Evolutionary conservation across 2,329 filamentous ascomycete species (phyloP), one percentile per base, ranked within the genome.

Genomic region (Aureobasidium sp.): DNA sequence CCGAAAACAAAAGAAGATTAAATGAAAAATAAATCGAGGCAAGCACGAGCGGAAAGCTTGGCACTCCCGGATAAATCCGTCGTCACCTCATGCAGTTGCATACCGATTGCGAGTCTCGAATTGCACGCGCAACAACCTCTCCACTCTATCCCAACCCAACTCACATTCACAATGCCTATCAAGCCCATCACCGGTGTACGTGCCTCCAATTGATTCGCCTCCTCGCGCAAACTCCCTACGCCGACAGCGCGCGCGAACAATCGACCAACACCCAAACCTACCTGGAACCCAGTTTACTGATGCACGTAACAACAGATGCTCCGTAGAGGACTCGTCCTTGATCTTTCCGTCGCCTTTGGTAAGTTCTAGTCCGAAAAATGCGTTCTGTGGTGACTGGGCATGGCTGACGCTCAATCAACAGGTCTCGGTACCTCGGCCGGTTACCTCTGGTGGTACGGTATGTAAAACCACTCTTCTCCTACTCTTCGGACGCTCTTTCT

Each of bases 371-470:
- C 42, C 39, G 1, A 2, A n/a, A n/a, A 17, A 35, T 11, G 52
- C 2, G 31, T 33, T 33, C 24, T 24, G 24, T 24, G 24, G 24
- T 24, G 31, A 11, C 31, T 33, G 9, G 9, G 31, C 9, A 33
- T 12, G 12, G 27, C 45, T 59, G 27, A 48, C 48, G 14, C 24
- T 15, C 12, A 5, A 60, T 4, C 14, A 22, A 35, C 14, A 86
- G 83, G 84, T 74, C 82, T 87, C 72, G 84, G 84, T 70, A 79
- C 81, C 67, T 77, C 82, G 67, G 78, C 79, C 73, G 85, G 84
- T 68, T 87, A 86, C 75, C 79, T 81, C 72, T 88, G 81, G 79
- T 87, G 85, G 85, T 87, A 87, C 77, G 84, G 77, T 79, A 79
- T 66, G 78, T 80, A 70, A 69, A 63, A 12, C 39, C 29, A 19